Evolutionary conservation across 2,329 filamentous ascomycete genomes (phyloP), one percentile per base, ranked within the genome.

Genomic region (Cordyceps farinosa): DNA sequence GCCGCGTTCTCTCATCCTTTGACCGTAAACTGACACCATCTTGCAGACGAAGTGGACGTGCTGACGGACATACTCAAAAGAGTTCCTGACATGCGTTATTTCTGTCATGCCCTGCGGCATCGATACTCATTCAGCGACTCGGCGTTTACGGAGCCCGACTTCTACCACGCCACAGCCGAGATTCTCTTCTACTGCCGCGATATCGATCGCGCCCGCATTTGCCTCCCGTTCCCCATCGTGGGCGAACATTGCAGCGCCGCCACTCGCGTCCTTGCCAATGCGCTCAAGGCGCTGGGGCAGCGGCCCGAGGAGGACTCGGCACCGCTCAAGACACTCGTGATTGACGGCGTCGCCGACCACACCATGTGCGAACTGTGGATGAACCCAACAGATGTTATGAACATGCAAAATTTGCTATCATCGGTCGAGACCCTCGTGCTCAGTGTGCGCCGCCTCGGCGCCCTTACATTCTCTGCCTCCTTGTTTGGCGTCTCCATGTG

Each of bases 251-350:
- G 76, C 64, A 76, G 76, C 63, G 78, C 80, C 50, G 77, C 80
- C 22, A 84, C 81, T 10, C 76, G 81, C 66, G 77, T 84, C n/a
- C 72, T 84, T 17, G 81, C 80, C 58, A 84, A 82, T 62, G 82
- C 79, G 3, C 72, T 84, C 63, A 80, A 81, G 65, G 80, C 79
- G 3, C 72, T 84, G 57, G 77, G 77, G 3, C 70, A 73, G 36
- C 76, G 82, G 7, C 74, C 76, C 1, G 77, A 81, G 62, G 80
- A 81, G 61, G 76, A 77, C 58, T 77, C 78, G 9, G 71, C 72
- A 38, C 62, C 69, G 3, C 73, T 84, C 4, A 76, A 78, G 66
- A 78, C 78, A 0, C 69, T 84, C 45, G 80, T 83, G 1, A 66
- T 84, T 3, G 82, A 84, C 64, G 81, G 82, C 57, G 71, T 84